Conservation (phyloP, 768 basidiomycete genomes). For the Trametes punicea region DNA sequence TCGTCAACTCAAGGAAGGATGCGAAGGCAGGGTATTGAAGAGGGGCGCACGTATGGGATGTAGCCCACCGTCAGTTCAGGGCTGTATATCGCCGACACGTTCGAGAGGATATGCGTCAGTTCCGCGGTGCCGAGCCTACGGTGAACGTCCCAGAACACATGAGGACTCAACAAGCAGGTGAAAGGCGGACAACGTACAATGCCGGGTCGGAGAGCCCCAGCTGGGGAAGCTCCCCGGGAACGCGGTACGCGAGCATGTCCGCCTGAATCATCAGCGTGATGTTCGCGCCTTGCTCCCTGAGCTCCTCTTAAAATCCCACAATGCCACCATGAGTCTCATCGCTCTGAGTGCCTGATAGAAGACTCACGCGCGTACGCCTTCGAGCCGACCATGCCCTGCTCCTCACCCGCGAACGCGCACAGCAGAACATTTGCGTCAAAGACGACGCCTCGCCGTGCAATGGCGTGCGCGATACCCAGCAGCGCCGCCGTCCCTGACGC, state of each 20-base stretch:
- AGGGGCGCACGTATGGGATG: conserved; percentile 44
- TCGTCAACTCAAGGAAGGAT: background rate
- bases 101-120: conserved; percentile 70
- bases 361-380: conserved; percentile 56
- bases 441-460: conserved; percentile 57
- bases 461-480: conserved; percentile 73
- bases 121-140: conserved; percentile 74
- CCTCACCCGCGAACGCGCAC: conserved; percentile 85
- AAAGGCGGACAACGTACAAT: conserved; percentile 23
- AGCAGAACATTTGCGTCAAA: conserved; percentile 78
- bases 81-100: conserved; percentile 73
- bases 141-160: background rate
- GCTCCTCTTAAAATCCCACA: conserved; percentile 40
- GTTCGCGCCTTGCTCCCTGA: conserved; percentile 60
- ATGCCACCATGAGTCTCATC: background rate
- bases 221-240: conserved; percentile 74
- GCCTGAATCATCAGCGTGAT: conserved; percentile 84
- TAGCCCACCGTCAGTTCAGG: conserved; percentile 71
- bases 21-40: background rate
- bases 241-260: conserved; percentile 88
- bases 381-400: conserved; percentile 85
- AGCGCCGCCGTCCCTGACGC: conserved; percentile 64
- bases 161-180: too few species aligned
- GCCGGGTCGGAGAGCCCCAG: conserved; percentile 74
- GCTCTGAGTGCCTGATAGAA: background rate